phyloP scores from a whole-genome alignment of 2,329 filamentous ascomycete species.

The Ceratocystis albifundus region DNA sequence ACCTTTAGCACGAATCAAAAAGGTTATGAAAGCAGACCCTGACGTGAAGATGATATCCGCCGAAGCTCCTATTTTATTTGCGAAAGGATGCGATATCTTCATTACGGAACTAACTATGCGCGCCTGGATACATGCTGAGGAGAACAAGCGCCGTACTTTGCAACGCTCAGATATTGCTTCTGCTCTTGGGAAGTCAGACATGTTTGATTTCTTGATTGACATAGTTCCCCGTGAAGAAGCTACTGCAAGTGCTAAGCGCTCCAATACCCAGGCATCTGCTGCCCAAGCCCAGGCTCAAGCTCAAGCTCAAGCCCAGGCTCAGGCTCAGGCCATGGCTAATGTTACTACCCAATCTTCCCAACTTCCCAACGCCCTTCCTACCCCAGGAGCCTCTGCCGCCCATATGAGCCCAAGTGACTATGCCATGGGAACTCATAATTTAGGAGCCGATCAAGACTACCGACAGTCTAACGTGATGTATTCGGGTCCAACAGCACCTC shows the following conservation, averaged over 20 bases:
- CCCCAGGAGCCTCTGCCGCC: conserved; percentile 1
- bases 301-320: conserved; percentile 17
- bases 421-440: conserved; percentile 48
- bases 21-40: conserved; percentile 98
- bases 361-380: not conserved
- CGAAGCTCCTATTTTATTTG: conserved; percentile 93
- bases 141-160: conserved; percentile 92
- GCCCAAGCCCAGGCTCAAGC: conserved; percentile 27
- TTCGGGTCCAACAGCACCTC: conserved; percentile 59
- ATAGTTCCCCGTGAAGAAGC: conserved; percentile 96
- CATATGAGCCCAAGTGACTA: conserved; percentile 38
- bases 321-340: conserved; percentile 15
- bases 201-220: conserved; percentile 99
- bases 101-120: conserved; percentile 98
- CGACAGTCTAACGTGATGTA: conserved; percentile 66
- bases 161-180: conserved; percentile 95
- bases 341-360: conserved; percentile 1
- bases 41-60: conserved; percentile 99
- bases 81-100: conserved; percentile 97
- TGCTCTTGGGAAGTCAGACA: conserved; percentile 91
- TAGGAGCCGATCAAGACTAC: conserved; percentile 65
- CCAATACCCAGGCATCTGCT: conserved; percentile 40
- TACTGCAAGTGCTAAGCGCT: conserved; percentile 68
- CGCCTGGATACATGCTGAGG: conserved; percentile 97
- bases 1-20: conserved; percentile 96